Conservation (phyloP, 768 basidiomycete species). For the Hericium rajendrae region DNA sequence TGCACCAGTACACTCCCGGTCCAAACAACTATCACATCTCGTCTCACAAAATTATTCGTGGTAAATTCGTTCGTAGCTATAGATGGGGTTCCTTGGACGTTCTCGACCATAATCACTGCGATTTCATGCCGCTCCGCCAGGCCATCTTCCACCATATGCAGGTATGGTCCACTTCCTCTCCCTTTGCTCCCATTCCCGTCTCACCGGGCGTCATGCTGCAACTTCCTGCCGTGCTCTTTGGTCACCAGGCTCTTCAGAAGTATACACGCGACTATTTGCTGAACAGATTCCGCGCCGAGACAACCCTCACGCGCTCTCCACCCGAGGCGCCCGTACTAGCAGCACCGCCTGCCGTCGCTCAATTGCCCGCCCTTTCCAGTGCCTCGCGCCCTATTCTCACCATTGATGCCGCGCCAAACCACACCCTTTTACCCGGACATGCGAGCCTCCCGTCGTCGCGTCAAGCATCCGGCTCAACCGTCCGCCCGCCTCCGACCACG, state of each 20-base stretch:
- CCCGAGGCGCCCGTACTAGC: constrained; percentile 1
- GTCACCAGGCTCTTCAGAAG: constrained; percentile 66
- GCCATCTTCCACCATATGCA: constrained; percentile 86
- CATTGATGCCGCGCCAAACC: constrained; percentile 9
- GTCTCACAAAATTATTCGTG: constrained; percentile 38
- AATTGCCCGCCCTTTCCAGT: constrained; percentile 25
- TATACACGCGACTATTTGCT: constrained; percentile 80
- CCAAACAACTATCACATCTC: constrained; percentile 26
- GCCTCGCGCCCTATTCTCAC: constrained; percentile 10
- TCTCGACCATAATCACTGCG: constrained; percentile 68
- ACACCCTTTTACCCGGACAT: constrained; percentile 7
- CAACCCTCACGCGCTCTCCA: constrained; percentile 5
- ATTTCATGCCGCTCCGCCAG: constrained; percentile 66
- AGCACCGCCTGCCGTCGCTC: constrained; percentile 25
- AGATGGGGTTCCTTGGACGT: constrained; percentile 83
- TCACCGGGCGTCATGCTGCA: background rate
- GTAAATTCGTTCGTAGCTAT: constrained; percentile 63
- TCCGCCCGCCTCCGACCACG: constrained; percentile 5
- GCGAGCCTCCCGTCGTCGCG: constrained; percentile 27
- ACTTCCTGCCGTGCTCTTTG: constrained; percentile 1
- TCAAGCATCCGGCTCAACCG: constrained; percentile 28
- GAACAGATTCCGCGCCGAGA: constrained; percentile 60
- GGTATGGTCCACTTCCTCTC: constrained; percentile 35
- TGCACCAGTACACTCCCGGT: constrained; percentile 57
- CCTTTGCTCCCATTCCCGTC: constrained; percentile 8